Base-by-base conservation (phyloP, 140 eudicot genomes). In the Flaveria floridana region DNA sequence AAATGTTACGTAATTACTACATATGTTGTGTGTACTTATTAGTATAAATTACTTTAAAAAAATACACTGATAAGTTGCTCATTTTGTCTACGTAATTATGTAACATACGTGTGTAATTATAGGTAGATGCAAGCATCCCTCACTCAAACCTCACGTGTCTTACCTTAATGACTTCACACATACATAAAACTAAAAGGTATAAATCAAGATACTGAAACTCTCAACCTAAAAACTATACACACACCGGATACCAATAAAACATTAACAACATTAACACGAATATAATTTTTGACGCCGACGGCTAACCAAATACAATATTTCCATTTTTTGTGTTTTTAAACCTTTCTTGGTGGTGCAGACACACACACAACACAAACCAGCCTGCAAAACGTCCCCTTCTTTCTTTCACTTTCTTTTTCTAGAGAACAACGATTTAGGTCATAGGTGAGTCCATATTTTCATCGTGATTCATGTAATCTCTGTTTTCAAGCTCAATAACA, bases 301-400 rank as follows among this genome's bases (percentile, higher is more conserved):
- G 90, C 96, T 90, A 86, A 87, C 92, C 90, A 85, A 80, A 85
- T 70, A 72, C 74, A 81, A 76, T 78, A 37, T 71, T 72, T 80
- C 58, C 59, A 4, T 4, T 15, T 15, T 79, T 52, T 75, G 13
- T 69, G 70, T 23, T 68, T 68, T 67, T 75, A 62, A 68, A 78
- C 79, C 80, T 65, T 76, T 73, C 82, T 65, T 58, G 69, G 67
- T 58, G 75, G 59, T 15, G 59, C 59, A 15, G 23, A 52, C 75
- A 52, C 75, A 64, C 72, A 53, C 86, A 82, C 68, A 72, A 65
- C 58, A 8, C 11, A 52, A 18, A 37, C 42, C 42, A 68, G 48
- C 82, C 73, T 68, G 10, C 41, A 76, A 79, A 57, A 65, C 66
- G 57, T 39, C 72, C 30, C 82, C 73, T 59, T 56, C 72, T 72